Conservation (phyloP, 352 stramenopile species). For the Phytophthora agathidicida region DNA sequence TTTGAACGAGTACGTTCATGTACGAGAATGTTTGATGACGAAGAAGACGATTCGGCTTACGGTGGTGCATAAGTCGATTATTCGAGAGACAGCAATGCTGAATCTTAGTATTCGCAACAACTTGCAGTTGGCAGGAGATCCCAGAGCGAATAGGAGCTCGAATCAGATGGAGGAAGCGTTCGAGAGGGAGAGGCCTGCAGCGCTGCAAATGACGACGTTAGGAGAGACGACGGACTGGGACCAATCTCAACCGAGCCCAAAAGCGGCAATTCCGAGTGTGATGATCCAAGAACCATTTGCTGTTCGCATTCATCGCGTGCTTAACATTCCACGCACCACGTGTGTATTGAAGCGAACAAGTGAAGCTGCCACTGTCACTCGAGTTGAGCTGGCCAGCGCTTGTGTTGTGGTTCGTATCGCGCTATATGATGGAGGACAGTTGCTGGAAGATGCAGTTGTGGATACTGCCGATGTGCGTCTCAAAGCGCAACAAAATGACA, state of each 20-base stretch:
- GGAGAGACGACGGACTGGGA: slow-evolving; percentile 65
- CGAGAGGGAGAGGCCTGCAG: slow-evolving; percentile 42
- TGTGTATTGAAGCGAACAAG: slow-evolving; percentile 63
- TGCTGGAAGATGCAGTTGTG: slow-evolving; percentile 61
- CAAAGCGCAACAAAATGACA: slow-evolving; percentile 64
- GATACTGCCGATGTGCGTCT: slow-evolving; percentile 71
- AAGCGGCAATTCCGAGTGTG: slow-evolving; percentile 45
- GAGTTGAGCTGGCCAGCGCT: slow-evolving; percentile 51
- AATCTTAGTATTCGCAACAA: slow-evolving; percentile 74
- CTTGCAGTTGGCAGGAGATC: slow-evolving; percentile 37
- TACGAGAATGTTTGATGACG: slow-evolving; percentile 77
- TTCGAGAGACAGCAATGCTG: slow-evolving; percentile 75
- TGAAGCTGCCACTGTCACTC: slow-evolving; percentile 57
- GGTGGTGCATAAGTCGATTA: slow-evolving; percentile 81
- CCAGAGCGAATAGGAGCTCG: slow-evolving; percentile 15
- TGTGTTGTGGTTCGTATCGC: slow-evolving; percentile 76
- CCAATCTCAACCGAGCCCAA: slow-evolving; percentile 30
- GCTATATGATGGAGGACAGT: slow-evolving; percentile 68
- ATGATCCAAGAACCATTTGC: slow-evolving; percentile 66
- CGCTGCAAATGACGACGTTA: slow-evolving; percentile 70
- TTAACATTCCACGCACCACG: slow-evolving; percentile 79
- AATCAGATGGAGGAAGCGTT: slow-evolving; percentile 62
- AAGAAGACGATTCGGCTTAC: slow-evolving; percentile 87
- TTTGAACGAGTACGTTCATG: slow-evolving; percentile 86
- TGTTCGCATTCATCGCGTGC: slow-evolving; percentile 68